Base-by-base conservation (phyloP, 495 filamentous ascomycete species). In the Talaromyces trachyspermus region DNA sequence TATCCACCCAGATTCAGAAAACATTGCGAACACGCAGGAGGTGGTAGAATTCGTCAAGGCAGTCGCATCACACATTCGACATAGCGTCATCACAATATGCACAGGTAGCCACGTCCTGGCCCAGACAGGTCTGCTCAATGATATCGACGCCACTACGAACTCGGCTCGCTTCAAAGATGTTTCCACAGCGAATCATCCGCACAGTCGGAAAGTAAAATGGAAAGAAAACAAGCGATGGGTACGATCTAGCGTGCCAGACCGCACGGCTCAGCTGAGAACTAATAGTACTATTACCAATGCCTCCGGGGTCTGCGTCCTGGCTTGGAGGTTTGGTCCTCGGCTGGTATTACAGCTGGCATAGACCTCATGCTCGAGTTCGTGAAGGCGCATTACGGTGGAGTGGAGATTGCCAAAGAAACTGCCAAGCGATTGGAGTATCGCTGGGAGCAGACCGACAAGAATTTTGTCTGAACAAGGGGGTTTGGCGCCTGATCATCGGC, bases 81-180 rank as follows among this genome's bases (percentile, higher is more conserved):
- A 0, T 55, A 82, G 1, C 57, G 43, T 85, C n/a, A 55, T 86
- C 15, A 80, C 72, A 5, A 71, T 86, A 4, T 86, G 83, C 60
- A 83, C 74, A 3, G 80, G 83, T 1, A 54, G 71, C 10, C 67
- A 55, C 2, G 49, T 83, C 1, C 64, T 70, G 0, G 80, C 80
- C 0, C 44, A 55, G 2, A 59, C 81, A 0, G 80, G 80, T 0
- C 49, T 86, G 0, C 53, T 86, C 15, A 72, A 84, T 39, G 76
- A 78, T 0, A 56, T 53, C 8, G 49, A 67, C 1, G 83, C 82
- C 4, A 86, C 83, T 4, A 73, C 77, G 11, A 70, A 72, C 20
- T 56, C 54, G 25, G 40, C 23, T 20, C 40, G 24, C 40, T 50
- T 44, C 19, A 39, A 44, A 15, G 23, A 26, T 26, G 40, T 43